Conservation (phyloP, 164 flowering plant genomes). For the Tetrastigma voinierianum region DNA sequence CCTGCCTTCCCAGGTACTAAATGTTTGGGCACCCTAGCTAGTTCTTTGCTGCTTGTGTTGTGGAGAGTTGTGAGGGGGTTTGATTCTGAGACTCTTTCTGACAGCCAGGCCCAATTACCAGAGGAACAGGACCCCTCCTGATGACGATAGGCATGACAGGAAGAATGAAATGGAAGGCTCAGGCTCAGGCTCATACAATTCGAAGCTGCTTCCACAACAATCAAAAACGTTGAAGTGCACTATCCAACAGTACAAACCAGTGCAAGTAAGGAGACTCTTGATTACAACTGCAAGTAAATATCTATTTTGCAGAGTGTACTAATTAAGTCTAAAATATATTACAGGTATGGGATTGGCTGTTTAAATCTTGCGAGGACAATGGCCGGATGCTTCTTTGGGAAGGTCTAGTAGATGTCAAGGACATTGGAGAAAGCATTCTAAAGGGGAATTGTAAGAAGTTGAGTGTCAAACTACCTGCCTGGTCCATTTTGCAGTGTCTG, state of each 20-base stretch:
- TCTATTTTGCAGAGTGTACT: neutral
- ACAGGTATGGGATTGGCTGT: slow-evolving; percentile 91
- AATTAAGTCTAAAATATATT: neutral
- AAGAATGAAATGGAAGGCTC: slow-evolving; percentile 35
- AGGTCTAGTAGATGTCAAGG: slow-evolving; percentile 57
- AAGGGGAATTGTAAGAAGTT: slow-evolving; percentile 75
- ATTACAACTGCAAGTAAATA: neutral
- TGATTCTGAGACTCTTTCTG: slow-evolving; percentile 35
- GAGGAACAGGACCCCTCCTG: slow-evolving; percentile 28
- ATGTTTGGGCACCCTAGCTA: slow-evolving; percentile 6
- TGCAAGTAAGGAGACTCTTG: slow-evolving; percentile 52
- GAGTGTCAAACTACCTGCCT: slow-evolving; percentile 69
- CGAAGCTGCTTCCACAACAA: slow-evolving; percentile 48
- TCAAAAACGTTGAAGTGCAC: slow-evolving; percentile 63
- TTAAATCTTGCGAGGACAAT: slow-evolving; percentile 70
- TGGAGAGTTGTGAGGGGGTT: neutral
- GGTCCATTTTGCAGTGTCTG: slow-evolving; percentile 78
- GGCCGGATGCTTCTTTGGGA: slow-evolving; percentile 69
- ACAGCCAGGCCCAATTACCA: slow-evolving; percentile 90
- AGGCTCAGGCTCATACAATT: slow-evolving; percentile 24
- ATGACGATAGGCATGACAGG: slow-evolving; percentile 20
- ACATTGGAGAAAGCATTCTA: slow-evolving; percentile 63
- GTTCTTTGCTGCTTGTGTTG: neutral
- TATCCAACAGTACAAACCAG: slow-evolving; percentile 64
- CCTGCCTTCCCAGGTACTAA: slow-evolving; percentile 78